These are phyloP conservation scores for Trichoderma koningii DNA, from an alignment of 2,329 filamentous ascomycete genomes.

Conservation along the genomic window DNA sequence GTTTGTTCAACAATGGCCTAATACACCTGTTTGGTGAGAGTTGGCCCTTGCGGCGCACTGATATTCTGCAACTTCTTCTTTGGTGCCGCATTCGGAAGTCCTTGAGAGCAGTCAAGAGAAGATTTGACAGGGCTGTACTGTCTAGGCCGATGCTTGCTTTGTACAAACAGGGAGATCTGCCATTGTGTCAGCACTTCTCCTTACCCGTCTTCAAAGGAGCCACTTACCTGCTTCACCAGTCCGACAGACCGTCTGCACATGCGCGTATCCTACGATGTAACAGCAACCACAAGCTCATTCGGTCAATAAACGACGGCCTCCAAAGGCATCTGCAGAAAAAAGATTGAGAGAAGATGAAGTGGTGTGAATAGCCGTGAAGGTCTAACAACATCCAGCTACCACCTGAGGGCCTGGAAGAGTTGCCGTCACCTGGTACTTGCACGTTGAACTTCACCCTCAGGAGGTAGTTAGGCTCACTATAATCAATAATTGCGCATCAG, in stretches of 20 bases:
- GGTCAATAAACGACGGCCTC: slow-evolving; percentile 34
- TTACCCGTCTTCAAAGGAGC: not conserved
- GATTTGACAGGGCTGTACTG: no score
- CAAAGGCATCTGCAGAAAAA: slow-evolving; percentile 45
- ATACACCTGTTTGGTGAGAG: not conserved
- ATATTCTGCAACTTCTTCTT: not conserved
- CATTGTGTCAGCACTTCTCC: no score
- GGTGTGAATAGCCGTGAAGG: no score
- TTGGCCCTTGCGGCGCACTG: not conserved
- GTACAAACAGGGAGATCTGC: no score
- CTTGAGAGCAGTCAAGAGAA: no score
- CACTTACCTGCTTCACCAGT: slow-evolving; percentile 54
- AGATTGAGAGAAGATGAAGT: no score
- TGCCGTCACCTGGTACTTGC: no score
- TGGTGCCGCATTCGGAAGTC: not conserved
- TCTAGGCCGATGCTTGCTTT: not conserved
- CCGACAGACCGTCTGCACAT: slow-evolving; percentile 40
- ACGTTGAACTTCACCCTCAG: no score
- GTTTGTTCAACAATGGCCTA: not conserved
- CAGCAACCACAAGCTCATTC: slow-evolving; percentile 51
- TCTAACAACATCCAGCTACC: no score
- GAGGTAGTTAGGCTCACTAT: no score
- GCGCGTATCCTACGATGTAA: slow-evolving; percentile 54
- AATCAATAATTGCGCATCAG: no score
- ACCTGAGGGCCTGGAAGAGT: no score